Evolutionary conservation across 2,329 filamentous ascomycete genomes (phyloP), one percentile per base, ranked within the genome.

Genomic region (Colletotrichum sp.): DNA sequence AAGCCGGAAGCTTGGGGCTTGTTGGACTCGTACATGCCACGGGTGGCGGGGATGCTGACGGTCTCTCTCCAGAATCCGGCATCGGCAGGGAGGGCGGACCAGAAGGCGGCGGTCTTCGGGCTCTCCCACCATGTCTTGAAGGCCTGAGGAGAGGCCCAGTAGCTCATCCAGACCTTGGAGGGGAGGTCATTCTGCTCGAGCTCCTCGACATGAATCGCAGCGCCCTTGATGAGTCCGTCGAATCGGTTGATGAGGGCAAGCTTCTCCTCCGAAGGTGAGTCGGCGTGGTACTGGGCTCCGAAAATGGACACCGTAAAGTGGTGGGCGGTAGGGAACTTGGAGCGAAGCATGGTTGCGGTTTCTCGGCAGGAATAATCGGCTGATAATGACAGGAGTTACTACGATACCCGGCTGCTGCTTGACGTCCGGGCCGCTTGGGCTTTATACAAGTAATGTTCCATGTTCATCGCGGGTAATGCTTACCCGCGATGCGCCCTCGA

Each of bases 131-230:
- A 75, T 32, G 63, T 16, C 72, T 75, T 75, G 63, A 75, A 75
- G 15, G 36, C 24, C 55, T 75, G 69, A 15, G 72, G 72, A 10
- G 72, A 67, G 15, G 59, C 57, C 72, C 72, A 75, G 63, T 75
- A 75, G 69, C 72, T 75, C 72, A 75, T 75, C 72, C 72, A 75
- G 55, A 75, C 55, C 69, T 75, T 75, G 18, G 72, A 75, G 6
- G 72, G 72, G 8, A 75, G 72, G 36, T 75, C 72, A 28, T 75
- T 75, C 30, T 75, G 72, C 69, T 75, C 72, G 15, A 75, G 72
- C 63, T 75, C 72, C 36, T 75, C 72, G 52, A 75, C 72, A 57
- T 75, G 69, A 57, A 75, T 72, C 15, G 69, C 72, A 24, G 72
- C 69, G 30, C 28, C 30, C 62, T 72, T 75, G 69, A 75, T 67